Evolutionary conservation across 352 stramenopile genomes (phyloP).

Genomic region (Globisporangium apiculatum): DNA sequence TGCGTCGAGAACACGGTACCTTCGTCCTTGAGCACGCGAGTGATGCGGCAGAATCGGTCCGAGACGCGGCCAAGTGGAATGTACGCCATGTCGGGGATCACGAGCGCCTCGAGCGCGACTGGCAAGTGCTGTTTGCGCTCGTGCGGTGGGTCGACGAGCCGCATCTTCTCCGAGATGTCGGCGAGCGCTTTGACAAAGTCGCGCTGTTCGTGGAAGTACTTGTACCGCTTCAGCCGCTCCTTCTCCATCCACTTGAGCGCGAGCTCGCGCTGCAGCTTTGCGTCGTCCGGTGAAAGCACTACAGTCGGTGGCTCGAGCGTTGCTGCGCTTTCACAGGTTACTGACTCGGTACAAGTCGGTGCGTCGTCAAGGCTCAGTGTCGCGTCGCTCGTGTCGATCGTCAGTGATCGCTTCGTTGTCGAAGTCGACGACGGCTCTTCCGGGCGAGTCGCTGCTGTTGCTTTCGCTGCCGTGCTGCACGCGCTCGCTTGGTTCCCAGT

Average conservation of each 20-base stretch:
- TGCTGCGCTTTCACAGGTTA: background rate
- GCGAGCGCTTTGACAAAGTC: constrained; percentile 65
- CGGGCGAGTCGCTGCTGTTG: background rate
- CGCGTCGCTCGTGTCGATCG: background rate
- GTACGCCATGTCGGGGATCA: constrained; percentile 67
- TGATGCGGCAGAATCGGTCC: constrained; percentile 61
- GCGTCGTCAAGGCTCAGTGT: background rate
- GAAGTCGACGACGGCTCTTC: constrained; percentile 2
- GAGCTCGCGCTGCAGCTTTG: constrained; percentile 33
- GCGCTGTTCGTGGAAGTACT: constrained; percentile 73
- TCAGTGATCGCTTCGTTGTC: background rate
- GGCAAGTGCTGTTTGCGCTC: constrained; percentile 64
- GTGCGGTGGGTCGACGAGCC: constrained; percentile 43
- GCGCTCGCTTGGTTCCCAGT: constrained; percentile 7
- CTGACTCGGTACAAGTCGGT: no score
- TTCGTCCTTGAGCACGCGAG: constrained; percentile 58
- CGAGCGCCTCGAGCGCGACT: constrained; percentile 28
- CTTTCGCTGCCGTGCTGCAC: constrained; percentile 3
- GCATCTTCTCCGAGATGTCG: constrained; percentile 74
- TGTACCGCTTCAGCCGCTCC: constrained; percentile 71
- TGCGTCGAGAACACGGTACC: constrained; percentile 80
- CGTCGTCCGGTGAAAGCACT: constrained; percentile 6
- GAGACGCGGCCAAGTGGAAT: constrained; percentile 66
- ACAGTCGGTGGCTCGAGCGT: background rate
- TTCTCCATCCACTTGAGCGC: constrained; percentile 73